These are phyloP conservation scores for Lasiosphaeris hirsuta DNA, from an alignment of 495 filamentous ascomycete species.

Conservation along the genomic window DNA sequence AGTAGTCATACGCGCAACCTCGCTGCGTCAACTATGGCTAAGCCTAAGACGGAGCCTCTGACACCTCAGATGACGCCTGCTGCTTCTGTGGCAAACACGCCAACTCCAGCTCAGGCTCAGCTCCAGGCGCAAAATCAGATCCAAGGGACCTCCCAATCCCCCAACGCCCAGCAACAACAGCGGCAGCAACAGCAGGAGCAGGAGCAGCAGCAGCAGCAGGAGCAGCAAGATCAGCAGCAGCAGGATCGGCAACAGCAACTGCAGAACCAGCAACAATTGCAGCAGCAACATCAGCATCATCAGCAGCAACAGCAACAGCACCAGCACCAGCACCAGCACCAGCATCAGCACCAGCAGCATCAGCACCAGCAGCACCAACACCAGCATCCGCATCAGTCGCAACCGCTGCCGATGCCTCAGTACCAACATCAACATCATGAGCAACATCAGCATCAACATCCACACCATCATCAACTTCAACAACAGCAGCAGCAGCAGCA, in stretches of 20 bases:
- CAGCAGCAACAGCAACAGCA: slow-evolving; percentile 16
- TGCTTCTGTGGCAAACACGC: slow-evolving; percentile 33
- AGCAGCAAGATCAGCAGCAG: slow-evolving; percentile 16
- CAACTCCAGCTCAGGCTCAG: slow-evolving; percentile 31
- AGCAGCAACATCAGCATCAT: slow-evolving; percentile 18
- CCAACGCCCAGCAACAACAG: slow-evolving; percentile 24
- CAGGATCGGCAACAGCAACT: slow-evolving; percentile 13
- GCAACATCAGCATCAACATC: slow-evolving; percentile 22
- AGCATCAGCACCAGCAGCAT: slow-evolving; percentile 18
- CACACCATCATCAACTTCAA: slow-evolving; percentile 18
- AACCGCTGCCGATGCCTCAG: slow-evolving; percentile 8
- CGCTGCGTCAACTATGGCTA: slow-evolving; percentile 33
- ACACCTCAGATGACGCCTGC: slow-evolving; percentile 45
- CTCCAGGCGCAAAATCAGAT: slow-evolving; percentile 15
- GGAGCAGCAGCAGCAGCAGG: slow-evolving; percentile 16
- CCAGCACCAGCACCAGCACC: slow-evolving; percentile 9
- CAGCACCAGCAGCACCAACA: slow-evolving; percentile 25
- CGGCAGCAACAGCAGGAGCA: slow-evolving; percentile 17
- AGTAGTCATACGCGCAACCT: slow-evolving; percentile 49
- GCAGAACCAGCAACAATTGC: slow-evolving; percentile 19
- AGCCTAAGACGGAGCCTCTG: slow-evolving; percentile 35
- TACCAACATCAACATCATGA: slow-evolving; percentile 11
- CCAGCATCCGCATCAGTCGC: slow-evolving; percentile 25
- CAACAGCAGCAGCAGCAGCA: slow-evolving; percentile 23
- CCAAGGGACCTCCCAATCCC: slow-evolving; percentile 8